phyloP scores from a whole-genome alignment of 129 eudicot species.

The Arctium lappa region DNA sequence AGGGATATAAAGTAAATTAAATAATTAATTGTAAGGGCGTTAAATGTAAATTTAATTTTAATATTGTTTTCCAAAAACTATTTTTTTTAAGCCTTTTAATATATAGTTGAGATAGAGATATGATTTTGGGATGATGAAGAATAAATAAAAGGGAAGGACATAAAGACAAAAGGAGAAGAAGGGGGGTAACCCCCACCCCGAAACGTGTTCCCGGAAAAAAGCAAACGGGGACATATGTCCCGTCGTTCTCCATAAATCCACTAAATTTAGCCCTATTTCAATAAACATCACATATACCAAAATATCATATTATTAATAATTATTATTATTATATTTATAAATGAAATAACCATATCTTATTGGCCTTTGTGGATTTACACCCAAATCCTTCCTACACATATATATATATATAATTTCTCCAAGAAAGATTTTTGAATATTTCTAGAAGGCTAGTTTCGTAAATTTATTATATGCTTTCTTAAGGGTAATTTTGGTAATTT shows the following conservation, averaged over 20 bases:
- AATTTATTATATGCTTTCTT: not conserved
- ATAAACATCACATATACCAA: constrained; percentile 7
- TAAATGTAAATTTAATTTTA: no score
- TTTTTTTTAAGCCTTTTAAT: no score
- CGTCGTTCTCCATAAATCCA: constrained; percentile 30
- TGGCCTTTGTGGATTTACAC: constrained; percentile 27
- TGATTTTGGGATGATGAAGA: not conserved
- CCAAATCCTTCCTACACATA: not conserved
- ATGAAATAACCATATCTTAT: not conserved
- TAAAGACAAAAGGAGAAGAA: not conserved
- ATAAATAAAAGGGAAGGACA: not conserved
- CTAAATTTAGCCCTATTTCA: constrained; percentile 9
- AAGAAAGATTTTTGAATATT: not conserved
- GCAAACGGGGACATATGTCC: constrained; percentile 31
- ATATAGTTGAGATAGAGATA: no score
- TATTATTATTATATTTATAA: no score
- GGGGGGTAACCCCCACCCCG: constrained; percentile 3
- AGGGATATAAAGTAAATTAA: no score
- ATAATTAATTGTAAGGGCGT: no score
- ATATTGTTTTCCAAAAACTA: no score
- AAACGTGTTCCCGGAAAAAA: constrained; percentile 4
- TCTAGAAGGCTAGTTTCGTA: not conserved
- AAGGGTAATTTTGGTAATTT: not conserved
- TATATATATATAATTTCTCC: not conserved
- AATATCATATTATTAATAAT: not conserved